Evolutionary conservation across 768 basidiomycete genomes (phyloP), one percentile per base, ranked within the genome.

Genomic region (Tricholoma furcatifolium): DNA sequence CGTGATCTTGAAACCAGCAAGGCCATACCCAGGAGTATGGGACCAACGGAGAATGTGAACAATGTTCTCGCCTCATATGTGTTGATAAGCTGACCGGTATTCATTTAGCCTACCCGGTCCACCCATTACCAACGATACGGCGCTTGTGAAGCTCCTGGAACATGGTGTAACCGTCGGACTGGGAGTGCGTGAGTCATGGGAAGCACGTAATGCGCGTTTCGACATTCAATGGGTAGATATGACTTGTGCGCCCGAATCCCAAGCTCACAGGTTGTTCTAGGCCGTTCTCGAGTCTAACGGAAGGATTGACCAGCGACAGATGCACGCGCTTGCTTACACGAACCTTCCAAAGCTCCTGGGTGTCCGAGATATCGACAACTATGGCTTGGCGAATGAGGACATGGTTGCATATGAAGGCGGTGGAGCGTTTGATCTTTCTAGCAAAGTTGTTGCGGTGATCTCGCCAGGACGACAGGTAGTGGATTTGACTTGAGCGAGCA

Each of bases 81-180:
- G 24, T 18, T 36, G 17, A 42, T 50, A 36, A 11, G 34, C 45
- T 40, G 39, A 67, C 43, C 59, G 44, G 24, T 43, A 18, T 50
- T 18, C 23, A 18, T 18, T 43, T 62, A 83, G 87, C 64, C 65
- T 86, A 59, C 83, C 88, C 24, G 91, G 91, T 1, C 86, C 86
- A 20, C 92, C 92, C 4, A 67, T 93, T 21, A 81, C 85, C 6
- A 79, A 80, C 51, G 74, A 80, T 55, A 81, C 81, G 12, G 76
- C 71, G 58, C 81, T 93, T 35, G 77, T 82, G 4, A 79, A 74
- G 18, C 75, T 98, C 35, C 67, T 88, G 14, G 71, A 78, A 5
- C 76, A 85, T 32, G 85, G 84, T n/a, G 88, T 96, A n/a, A 84
- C 83, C 17, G 85, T 92, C n/a, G 90, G 82, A 17, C 63, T 93